Evolutionary conservation across 2,329 filamentous ascomycete species (phyloP), one percentile per base, ranked within the genome.

Genomic region (Ceratocystis harringtonii): DNA sequence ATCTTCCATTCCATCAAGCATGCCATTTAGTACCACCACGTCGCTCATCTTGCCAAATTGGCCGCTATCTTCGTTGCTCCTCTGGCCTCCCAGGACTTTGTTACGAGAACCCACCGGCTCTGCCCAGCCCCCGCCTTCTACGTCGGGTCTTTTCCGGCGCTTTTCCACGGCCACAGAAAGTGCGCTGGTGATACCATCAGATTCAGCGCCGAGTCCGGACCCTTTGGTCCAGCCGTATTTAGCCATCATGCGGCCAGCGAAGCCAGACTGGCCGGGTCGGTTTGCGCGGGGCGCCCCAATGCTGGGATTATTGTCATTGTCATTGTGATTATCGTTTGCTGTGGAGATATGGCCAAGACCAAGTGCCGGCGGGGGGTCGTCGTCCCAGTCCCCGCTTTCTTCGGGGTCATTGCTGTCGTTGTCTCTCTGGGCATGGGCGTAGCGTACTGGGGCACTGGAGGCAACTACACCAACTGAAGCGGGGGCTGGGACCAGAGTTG

Each of bases 151-250:
- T 75, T 90, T 91, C 74, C 90, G 89, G 41, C 87, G 82, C 77
- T 94, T 95, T 71, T 94, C 87, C n/a, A 92, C 82, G 71, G 96
- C 84, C 30, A 92, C 88, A 60, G 85, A 84, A 3, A 99, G 78
- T 3, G 92, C 89, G 25, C 91, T 89, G 64, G 90, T 81, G 70
- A 99, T 96, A 68, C 94, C 94, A 28, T 85, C 84, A 41, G 84
- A 85, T 68, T 86, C 83, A 17, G 90, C 91, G 69, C 94, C 94
- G 3, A 99, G 83, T 22, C 94, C 94, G 68, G 87, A 82, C 28
- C 94, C 94, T 71, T 92, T 87, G 44, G 85, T 87, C 89, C 92
- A 97, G 65, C 94, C 94, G 76, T 96, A 94, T 73, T 96, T 97
- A 68, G 84, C 83, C 84, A 99, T 90, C 65, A 97, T 82, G 43